Percentiles rank a stretch among this genome's conserved stretches.
These are phyloP conservation scores for Hirsutella minnesotensis DNA, from an alignment of 2,329 filamentous ascomycete genomes.

Conservation along the genomic window DNA sequence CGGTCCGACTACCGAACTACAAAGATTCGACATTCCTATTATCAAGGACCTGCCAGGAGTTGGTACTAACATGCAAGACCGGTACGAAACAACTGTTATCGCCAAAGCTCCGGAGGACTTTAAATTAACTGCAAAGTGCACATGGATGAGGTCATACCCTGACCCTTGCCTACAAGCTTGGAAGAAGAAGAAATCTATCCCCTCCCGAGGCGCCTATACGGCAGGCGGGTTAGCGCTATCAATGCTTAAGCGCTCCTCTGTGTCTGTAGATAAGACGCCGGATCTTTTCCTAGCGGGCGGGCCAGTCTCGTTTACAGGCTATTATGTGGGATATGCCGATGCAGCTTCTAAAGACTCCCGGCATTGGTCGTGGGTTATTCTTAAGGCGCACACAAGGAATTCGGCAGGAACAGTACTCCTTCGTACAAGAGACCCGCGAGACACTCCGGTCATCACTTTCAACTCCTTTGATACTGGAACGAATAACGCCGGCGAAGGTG, in stretches of 20 bases:
- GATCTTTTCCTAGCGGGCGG: no score
- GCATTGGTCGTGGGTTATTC: neutral
- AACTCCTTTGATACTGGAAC: neutral
- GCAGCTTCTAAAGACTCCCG: no score
- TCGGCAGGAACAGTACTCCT: neutral
- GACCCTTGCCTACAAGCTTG: neutral
- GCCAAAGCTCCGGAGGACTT: neutral
- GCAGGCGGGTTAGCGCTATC: no score
- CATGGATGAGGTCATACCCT: neutral
- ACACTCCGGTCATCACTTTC: neutral
- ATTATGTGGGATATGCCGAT: no score
- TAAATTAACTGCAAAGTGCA: neutral
- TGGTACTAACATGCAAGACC: slow-evolving; percentile 48
- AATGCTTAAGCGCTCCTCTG: no score
- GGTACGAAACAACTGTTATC: slow-evolving; percentile 28
- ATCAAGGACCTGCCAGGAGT: slow-evolving; percentile 44
- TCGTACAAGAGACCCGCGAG: neutral
- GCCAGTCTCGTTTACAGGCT: no score
- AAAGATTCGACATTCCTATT: slow-evolving; percentile 26
- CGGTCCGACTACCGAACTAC: slow-evolving; percentile 29
- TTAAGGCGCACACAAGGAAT: neutral
- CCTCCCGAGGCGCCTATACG: no score
- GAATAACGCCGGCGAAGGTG: no score
- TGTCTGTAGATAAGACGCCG: no score
- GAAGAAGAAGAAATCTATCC: no score